Evolutionary conservation across 176 grass and related monocot species (phyloP), one percentile per base, ranked within the genome.

Genomic region (Juncus effusus): DNA sequence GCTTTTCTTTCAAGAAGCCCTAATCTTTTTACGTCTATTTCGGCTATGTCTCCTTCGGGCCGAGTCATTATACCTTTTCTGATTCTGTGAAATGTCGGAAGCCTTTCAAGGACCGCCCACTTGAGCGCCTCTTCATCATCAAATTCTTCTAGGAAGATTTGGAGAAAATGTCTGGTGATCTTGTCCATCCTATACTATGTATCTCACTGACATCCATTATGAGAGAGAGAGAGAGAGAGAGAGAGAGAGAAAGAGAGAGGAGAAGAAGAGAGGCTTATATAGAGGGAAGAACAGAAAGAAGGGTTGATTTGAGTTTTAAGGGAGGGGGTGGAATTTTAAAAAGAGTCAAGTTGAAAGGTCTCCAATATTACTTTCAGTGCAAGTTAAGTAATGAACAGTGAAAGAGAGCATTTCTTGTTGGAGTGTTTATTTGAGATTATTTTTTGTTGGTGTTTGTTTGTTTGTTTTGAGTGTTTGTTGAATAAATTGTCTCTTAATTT

Each of bases 21-120:
- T 61, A 87, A 36, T 61, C 53, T 76, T 49, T 78, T 80, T 40
- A 91, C 84, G 69, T 91, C 88, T 15, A 91, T 74, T 70, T 80
- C 80, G 64, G 62, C 60, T 40, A 42, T 6, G 37, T 11, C 65
- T 56, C 41, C 49, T 0, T 67, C 56, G 38, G 42, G 44, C 62
- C 38, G 62, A 3, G 16, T 3, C 16, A 80, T 15, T 47, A 88
- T 60, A 19, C 77, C 85, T 44, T 72, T 88, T 51, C 85, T 65
- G 36, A 88, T 75, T 3, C 85, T 76, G 19, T 88, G 76, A 76
- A 79, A 65, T 10, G 73, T 76, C 13, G 60, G 73, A 44, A 76
- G 61, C 73, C 40, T 76, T 42, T 76, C 73, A 10, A 76, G 41
- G 1, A 59, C 73, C 1, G 73, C 73, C 73, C 60, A 65, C 60